Base-by-base conservation (phyloP, 2,329 filamentous ascomycete genomes). In the Sporothrix phasma region DNA sequence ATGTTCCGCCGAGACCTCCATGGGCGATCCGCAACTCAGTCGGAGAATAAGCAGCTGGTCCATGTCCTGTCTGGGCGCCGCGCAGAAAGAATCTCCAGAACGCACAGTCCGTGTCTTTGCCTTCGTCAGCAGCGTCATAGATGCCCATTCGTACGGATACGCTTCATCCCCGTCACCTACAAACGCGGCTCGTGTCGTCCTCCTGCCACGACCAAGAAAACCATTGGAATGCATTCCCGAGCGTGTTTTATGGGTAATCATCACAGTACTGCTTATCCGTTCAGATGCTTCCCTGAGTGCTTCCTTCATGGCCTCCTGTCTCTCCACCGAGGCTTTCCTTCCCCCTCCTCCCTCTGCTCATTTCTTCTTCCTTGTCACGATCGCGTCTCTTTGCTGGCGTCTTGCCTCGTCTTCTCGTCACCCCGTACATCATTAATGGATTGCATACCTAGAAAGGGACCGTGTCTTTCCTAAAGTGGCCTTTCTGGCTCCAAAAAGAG, bases 1-100 rank as follows among this genome's bases (percentile, higher is more conserved):
- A n/a, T 62, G 46, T 62, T 37, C 22, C 60, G 46, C 60, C 60
- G 46, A 62, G 60, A 62, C 60, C 60, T 45, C 19, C 51, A 34
- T 53, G 29, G 60, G 31, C 24, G 60, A 62, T 62, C 60, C 17
- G 10, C 19, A 17, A 22, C n/a, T 1, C 31, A 29, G 17, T 3
- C n/a, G n/a, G 49, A 22, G 31, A 37, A 24, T 22, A 15, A 17
- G 34, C 34, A 56, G 51, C 51, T 19, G 26, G 29, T 37, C 59
- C 29, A 10, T 61, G 59, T 19, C 11, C 22, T 29, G 5, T 43
- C 24, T 43, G n/a, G 34, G 31, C 24, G 19, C 5, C 31, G 31
- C 51, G 51, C n/a, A 56, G 31, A 37, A 37, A 39, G 11, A 24
- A 24, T 39, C 31, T 54, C 19, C 19, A 39, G 19, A 54, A 37